A percentile compares a stretch with the other conserved stretches of the same genome.
phyloP scores from a whole-genome alignment of 257 asterid genomes.

The Thymus quinquecostatus region DNA sequence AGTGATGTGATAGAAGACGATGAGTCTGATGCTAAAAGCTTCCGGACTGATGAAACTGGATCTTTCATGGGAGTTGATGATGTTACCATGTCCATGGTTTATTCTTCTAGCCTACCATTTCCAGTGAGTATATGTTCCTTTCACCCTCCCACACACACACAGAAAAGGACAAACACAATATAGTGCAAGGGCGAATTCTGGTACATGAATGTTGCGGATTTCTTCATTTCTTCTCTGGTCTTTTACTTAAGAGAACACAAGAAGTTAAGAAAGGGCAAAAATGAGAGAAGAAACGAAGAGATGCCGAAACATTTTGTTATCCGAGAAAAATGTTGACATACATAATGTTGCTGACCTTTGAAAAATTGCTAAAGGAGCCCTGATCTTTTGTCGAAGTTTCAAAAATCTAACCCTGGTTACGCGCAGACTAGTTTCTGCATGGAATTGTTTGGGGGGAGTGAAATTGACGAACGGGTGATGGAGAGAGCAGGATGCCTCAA shows the following conservation, averaged over 20 bases:
- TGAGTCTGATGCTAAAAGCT: slow-evolving; percentile 69
- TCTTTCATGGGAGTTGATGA: slow-evolving; percentile 68
- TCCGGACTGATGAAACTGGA: slow-evolving; percentile 65
- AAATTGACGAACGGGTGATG: slow-evolving; percentile 84
- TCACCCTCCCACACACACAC: not conserved
- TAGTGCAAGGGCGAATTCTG: no score
- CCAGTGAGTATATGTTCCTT: slow-evolving; percentile 62
- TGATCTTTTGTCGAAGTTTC: not conserved
- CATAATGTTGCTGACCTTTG: no score
- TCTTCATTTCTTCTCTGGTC: no score
- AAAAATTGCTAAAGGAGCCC: no score
- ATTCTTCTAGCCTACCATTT: slow-evolving; percentile 73
- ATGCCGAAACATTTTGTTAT: no score
- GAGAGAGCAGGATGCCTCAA: slow-evolving; percentile 91
- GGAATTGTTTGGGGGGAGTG: slow-evolving; percentile 87
- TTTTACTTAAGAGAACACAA: no score
- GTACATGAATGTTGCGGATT: no score
- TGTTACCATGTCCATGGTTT: slow-evolving; percentile 66
- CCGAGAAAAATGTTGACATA: no score
- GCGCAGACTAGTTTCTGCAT: slow-evolving; percentile 77
- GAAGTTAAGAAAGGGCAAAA: no score
- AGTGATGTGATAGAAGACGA: slow-evolving; percentile 54
- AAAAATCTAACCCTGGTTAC: not conserved
- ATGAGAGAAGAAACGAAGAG: no score
- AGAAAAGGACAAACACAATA: no score